Percentiles rank a stretch among this genome's conserved stretches.
These are phyloP conservation scores for Kodamaea laetipori DNA, from an alignment of 805 yeast genomes.

Conservation along the genomic window DNA sequence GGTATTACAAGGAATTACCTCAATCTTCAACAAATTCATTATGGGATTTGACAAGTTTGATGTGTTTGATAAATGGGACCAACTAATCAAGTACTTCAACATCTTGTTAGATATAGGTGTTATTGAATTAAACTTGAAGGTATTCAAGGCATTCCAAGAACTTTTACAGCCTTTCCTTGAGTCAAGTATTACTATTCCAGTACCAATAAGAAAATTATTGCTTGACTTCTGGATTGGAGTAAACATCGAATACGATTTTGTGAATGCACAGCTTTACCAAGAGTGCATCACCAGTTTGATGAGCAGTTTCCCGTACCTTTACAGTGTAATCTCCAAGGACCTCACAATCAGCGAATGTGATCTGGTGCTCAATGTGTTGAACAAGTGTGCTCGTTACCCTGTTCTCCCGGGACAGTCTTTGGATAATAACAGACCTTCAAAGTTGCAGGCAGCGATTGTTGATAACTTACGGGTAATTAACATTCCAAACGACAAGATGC, in stretches of 20 bases:
- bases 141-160: conserved; percentile 56
- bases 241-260: conserved; percentile 42
- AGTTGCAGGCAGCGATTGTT: conserved; percentile 62
- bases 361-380: conserved; percentile 57
- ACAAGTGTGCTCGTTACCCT: conserved; percentile 71
- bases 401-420: conserved; percentile 57
- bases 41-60: conserved; percentile 26
- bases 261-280: conserved; percentile 50
- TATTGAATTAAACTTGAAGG: conserved; percentile 54
- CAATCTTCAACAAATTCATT: conserved; percentile 58
- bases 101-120: conserved; percentile 42
- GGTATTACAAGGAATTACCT: conserved; percentile 65
- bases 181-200: conserved; percentile 4
- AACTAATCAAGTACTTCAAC: conserved; percentile 52
- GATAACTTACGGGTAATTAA: conserved; percentile 43
- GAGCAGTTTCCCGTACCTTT: conserved; percentile 52
- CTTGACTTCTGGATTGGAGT: conserved; percentile 54
- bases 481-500: conserved; percentile 34
- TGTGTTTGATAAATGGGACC: conserved; percentile 51
- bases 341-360: conserved; percentile 43
- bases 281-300: conserved; percentile 61
- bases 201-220: conserved; percentile 37
- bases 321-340: conserved; percentile 34
- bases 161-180: conserved; percentile 41
- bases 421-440: conserved; percentile 57